phyloP scores from a whole-genome alignment of 768 basidiomycete genomes.

The Lactarius psammicola region DNA sequence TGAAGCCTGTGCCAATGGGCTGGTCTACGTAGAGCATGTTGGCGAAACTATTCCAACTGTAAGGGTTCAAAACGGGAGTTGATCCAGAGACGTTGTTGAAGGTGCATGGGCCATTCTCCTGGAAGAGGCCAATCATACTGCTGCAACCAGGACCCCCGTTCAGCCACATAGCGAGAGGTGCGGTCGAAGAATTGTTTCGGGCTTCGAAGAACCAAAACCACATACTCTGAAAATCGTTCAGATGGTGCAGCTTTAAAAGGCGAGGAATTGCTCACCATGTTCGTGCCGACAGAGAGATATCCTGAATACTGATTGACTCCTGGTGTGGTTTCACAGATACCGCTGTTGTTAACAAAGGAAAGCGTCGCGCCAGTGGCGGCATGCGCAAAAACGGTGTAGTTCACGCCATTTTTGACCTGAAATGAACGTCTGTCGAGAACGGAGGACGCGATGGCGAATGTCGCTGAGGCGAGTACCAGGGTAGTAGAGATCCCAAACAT shows the following conservation, averaged over 20 bases:
- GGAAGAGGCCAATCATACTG: too few species aligned
- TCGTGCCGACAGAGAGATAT: neutral
- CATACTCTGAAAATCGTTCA: too few species aligned
- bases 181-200: too few species aligned
- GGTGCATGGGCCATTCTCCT: too few species aligned
- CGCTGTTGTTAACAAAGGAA: neutral
- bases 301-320: conserved; percentile 2
- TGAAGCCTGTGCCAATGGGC: too few species aligned
- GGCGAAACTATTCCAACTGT: conserved; percentile 16
- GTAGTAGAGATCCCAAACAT: neutral
- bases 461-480: neutral
- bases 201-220: too few species aligned
- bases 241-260: too few species aligned
- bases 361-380: neutral
- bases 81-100: conserved; percentile 9
- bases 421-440: conserved; percentile 6
- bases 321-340: neutral
- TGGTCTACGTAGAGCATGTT: too few species aligned
- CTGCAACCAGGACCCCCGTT: too few species aligned
- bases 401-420: neutral
- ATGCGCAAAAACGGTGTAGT: neutral
- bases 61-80: conserved; percentile 9
- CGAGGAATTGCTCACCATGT: too few species aligned
- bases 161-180: too few species aligned
- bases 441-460: neutral